Conservation (phyloP, 1,284 basidiomycete genomes). For the Pholiota adiposa region DNA sequence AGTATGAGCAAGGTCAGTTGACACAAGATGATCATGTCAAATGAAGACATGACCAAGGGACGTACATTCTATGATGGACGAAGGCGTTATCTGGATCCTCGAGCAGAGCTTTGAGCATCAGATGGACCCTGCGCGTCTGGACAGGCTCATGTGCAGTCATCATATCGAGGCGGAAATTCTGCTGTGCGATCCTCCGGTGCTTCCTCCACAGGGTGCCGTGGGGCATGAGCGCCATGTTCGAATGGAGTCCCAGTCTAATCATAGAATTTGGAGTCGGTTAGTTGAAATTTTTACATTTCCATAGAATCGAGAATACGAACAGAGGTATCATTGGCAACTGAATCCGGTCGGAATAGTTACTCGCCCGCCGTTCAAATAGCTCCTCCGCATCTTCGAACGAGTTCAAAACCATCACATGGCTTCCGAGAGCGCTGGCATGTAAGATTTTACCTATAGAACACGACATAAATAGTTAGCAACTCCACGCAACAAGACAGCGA, state of each 20-base stretch:
- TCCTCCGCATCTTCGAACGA: slow-evolving; percentile 37
- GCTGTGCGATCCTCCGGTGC: slow-evolving; percentile 28
- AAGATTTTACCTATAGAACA: slow-evolving; percentile 37
- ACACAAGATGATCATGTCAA: too few species aligned
- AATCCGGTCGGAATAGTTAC: slow-evolving; percentile 45
- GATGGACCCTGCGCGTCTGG: slow-evolving; percentile 22
- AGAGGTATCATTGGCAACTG: slow-evolving; percentile 21
- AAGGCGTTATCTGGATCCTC: slow-evolving; percentile 22
- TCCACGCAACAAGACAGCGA: not conserved
- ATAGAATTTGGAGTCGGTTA: not conserved
- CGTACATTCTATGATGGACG: slow-evolving; percentile 28
- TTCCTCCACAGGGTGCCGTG: slow-evolving; percentile 29
- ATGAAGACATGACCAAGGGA: too few species aligned
- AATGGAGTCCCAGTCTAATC: slow-evolving; percentile 25
- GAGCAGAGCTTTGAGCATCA: slow-evolving; percentile 26
- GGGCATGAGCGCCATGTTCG: slow-evolving; percentile 24
- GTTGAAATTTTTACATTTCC: not conserved
- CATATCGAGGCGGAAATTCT: slow-evolving; percentile 27
- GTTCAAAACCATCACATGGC: slow-evolving; percentile 44
- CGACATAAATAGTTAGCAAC: too few species aligned
- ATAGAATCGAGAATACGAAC: slow-evolving; percentile 11
- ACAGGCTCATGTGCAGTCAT: slow-evolving; percentile 20
- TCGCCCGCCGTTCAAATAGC: slow-evolving; percentile 41
- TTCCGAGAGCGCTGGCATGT: slow-evolving; percentile 37
- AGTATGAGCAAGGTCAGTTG: too few species aligned